Base-by-base conservation (phyloP, 2,329 filamentous ascomycete genomes). In the Blastomyces gilchristii region DNA sequence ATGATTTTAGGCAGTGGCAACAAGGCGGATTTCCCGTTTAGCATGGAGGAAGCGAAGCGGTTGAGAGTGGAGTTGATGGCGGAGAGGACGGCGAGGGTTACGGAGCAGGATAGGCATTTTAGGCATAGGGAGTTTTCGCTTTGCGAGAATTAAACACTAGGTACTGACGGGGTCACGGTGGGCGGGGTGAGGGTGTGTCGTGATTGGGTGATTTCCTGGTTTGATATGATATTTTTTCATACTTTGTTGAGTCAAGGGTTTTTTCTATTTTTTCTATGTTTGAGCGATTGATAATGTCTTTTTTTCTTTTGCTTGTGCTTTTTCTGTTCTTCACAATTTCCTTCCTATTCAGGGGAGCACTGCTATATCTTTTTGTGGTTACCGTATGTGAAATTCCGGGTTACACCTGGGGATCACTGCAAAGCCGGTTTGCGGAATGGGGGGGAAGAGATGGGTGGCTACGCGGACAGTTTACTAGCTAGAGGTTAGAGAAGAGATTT, bases 11-110 rank as follows among this genome's bases (percentile, higher is more conserved):
- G 43, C n/a, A 52, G n/a, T 28, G 52, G 43, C 14, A 52, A 11
- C 16, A 14, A 54, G 8, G 11, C 28, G 28, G 45, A 52, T 28
- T 57, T 58, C 18, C 61, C 61, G 25, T 54, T 62, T 49, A 37
- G 41, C 12, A 58, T 62, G 22, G 61, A 57, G 28, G 53, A 62
- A 31, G 61, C 61, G 25, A 62, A 62, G 25, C 18, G 34, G 61
- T 14, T 58, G 11, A 25, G 61, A 16, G 9, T 43, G 53, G 39
- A 62, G 18, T 54, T 62, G 28, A 58, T 62, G 61, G 43, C 39
- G 22, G 61, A 62, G 39, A 45, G 53, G 53, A 12, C 37, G 39
- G 22, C 22, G 18, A 58, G n/a, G 28, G 50, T n/a, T 11, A 45
- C 14, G 31, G 49, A 25, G 39, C 60, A 62, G 37, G 53, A 56